phyloP scores from a whole-genome alignment of 345 rosid genomes.

The Firmiana major region DNA sequence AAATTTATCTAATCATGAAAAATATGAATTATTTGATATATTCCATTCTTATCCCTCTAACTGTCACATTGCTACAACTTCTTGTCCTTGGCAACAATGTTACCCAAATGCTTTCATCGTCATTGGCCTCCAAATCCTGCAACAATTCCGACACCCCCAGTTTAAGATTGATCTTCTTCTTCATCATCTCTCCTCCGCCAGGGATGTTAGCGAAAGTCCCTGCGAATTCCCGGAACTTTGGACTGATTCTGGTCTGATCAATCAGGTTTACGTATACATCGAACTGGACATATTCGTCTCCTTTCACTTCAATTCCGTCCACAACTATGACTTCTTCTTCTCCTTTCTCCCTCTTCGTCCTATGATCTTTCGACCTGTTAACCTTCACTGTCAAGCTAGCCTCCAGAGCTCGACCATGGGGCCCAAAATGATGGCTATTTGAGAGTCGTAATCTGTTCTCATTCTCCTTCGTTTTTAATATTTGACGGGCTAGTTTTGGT shows the following conservation, averaged over 20 bases:
- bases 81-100: background rate
- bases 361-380: slow-evolving; percentile 15
- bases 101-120: slow-evolving; percentile 1
- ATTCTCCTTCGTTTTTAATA: background rate
- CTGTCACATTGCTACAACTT: background rate
- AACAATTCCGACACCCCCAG: background rate
- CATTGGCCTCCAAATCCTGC: slow-evolving; percentile 8
- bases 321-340: slow-evolving; percentile 16
- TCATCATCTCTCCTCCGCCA: no score
- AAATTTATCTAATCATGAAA: no score
- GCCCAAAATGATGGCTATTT: background rate
- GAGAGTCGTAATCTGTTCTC: background rate
- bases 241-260: background rate
- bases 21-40: background rate
- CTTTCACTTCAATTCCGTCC: background rate
- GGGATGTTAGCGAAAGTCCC: background rate
- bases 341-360: slow-evolving; percentile 17
- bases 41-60: no score
- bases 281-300: slow-evolving; percentile 3
- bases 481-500: background rate
- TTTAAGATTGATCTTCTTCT: no score
- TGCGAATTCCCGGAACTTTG: background rate
- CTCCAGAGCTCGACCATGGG: slow-evolving; percentile 10
- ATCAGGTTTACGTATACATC: slow-evolving; percentile 15
- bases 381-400: slow-evolving; percentile 11